Conservation (phyloP, 228 moss, liverwort and hornwort genomes). For the Sphagnum fallax region DNA sequence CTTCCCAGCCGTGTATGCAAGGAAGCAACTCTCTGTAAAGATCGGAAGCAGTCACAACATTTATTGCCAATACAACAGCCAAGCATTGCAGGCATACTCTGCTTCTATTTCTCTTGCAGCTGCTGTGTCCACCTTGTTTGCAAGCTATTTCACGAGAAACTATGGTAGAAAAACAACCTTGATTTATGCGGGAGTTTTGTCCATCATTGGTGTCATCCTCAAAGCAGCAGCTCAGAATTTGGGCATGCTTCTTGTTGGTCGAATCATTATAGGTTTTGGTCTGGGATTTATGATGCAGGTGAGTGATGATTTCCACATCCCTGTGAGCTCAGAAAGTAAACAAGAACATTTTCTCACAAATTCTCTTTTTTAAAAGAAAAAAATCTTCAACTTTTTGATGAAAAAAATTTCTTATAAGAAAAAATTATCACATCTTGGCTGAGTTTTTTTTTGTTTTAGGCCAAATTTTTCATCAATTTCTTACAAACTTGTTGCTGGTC, state of each 20-base stretch:
- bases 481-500: too few species aligned
- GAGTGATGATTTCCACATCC: background rate
- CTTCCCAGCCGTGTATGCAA: background rate
- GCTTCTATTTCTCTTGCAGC: constrained; percentile 23
- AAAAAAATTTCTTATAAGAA: background rate
- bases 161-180: constrained; percentile 14
- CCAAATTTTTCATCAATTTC: too few species aligned
- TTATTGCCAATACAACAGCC: constrained; percentile 21
- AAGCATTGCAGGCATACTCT: constrained; percentile 20
- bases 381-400: too few species aligned
- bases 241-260: constrained; percentile 18
- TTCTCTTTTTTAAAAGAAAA: background rate
- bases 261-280: constrained; percentile 23
- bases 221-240: constrained; percentile 9
- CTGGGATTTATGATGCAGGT: constrained; percentile 18
- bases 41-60: background rate
- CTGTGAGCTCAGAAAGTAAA: too few species aligned
- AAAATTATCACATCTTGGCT: too few species aligned
- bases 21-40: constrained; percentile 6
- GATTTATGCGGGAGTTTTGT: constrained; percentile 9
- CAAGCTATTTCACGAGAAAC: constrained; percentile 3
- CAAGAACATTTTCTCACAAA: too few species aligned
- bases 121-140: constrained; percentile 6
- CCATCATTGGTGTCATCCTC: constrained; percentile 10
- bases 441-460: too few species aligned